phyloP scores from a whole-genome alignment of 352 stramenopile genomes.

The Thalassiosira hispida region DNA sequence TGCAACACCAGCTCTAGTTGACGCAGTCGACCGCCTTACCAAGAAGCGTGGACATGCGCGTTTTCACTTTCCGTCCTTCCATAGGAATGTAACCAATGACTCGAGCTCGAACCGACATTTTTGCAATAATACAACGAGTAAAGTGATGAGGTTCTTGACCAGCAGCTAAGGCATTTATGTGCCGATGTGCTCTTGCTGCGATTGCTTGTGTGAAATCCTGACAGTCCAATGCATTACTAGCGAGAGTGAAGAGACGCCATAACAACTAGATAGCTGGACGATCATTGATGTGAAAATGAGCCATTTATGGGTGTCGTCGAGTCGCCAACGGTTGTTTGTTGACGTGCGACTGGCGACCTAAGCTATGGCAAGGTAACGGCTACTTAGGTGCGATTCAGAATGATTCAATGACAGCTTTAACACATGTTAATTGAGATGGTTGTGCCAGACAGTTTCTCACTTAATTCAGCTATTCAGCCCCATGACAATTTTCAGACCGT shows the following conservation, averaged over 20 bases:
- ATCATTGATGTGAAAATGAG: too few species aligned
- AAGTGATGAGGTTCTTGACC: too few species aligned
- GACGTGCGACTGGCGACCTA: neutral
- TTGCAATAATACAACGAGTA: neutral
- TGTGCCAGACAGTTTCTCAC: neutral
- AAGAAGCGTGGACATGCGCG: constrained; percentile 22
- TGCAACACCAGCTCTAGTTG: neutral
- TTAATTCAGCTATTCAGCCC: too few species aligned
- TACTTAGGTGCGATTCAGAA: neutral
- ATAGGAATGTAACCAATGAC: constrained; percentile 47
- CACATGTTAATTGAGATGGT: neutral
- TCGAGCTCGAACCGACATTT: constrained; percentile 21
- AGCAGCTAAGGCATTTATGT: constrained; percentile 1
- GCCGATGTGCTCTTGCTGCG: neutral
- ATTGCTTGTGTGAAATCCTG: too few species aligned
- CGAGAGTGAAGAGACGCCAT: too few species aligned
- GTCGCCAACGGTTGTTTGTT: too few species aligned
- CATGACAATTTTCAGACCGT: too few species aligned
- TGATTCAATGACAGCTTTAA: neutral
- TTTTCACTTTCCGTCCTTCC: constrained; percentile 20
- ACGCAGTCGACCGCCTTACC: constrained; percentile 16
- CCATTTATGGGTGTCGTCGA: too few species aligned
- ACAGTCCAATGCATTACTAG: too few species aligned
- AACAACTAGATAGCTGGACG: too few species aligned
- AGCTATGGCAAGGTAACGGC: neutral